Evolutionary conservation across 2,329 filamentous ascomycete genomes (phyloP), one percentile per base, ranked within the genome.

Genomic region (Colletotrichum musae): DNA sequence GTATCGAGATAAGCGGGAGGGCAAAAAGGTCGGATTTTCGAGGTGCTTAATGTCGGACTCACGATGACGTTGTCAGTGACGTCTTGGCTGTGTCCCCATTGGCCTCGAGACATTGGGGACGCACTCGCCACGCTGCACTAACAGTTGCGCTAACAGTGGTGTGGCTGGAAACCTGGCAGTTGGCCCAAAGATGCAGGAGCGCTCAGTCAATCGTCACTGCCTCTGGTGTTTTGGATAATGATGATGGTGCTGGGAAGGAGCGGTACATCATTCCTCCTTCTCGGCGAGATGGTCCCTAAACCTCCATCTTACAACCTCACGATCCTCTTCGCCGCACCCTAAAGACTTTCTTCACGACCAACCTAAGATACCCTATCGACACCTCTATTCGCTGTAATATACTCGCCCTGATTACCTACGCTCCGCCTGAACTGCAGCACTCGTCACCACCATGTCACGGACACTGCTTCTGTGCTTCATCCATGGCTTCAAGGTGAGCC

Each of bases 391-490:
- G 21, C 26, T 15, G 16, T 21, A 48, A 18, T 36, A 36, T 9
- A 26, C 26, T 4, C 10, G 28, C 12, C 15, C 28, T 21, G 16
- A 18, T n/a, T 48, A 18, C 18, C 18, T 18, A n/a, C 16, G 16
- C 7, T 48, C 7, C 45, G 2, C 12, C 10, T 13, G 12, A 36
- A 51, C 32, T 36, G 32, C 32, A 10, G 6, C 32, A 36, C 32
- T 12, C 2, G 32, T 60, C n/a, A 15, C n/a, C 1, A 1, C n/a
- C 48, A 61, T 85, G 84, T 72, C 81, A 58, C 83, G 84, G 60
- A 92, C 91, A 24, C 78, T 94, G 5, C 80, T 94, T 2, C 84
- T 94, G 7, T 92, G 91, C 76, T 94, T 93, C 76, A 89, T 94
- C 58, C 92, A 94, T 78, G 92, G 92, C 54, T 94, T 94, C 85